Evolutionary conservation across 1,139 yeast genomes (phyloP).

Genomic region (Candida albicans): DNA sequence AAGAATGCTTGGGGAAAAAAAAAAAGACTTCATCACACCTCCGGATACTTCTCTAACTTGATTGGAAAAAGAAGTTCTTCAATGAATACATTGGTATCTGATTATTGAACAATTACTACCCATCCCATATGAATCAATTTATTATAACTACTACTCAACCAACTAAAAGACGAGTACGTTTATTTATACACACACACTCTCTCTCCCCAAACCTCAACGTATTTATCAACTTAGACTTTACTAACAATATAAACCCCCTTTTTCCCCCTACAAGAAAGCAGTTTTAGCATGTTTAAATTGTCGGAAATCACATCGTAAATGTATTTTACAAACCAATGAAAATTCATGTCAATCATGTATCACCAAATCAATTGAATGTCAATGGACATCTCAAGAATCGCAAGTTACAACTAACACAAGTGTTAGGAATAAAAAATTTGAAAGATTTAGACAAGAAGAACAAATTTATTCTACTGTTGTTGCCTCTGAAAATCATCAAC

Average conservation of each 20-base stretch:
- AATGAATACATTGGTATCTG: no score
- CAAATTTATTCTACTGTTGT: slow-evolving; percentile 7
- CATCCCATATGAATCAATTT: slow-evolving; percentile 5
- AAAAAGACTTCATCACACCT: no score
- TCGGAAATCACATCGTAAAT: slow-evolving; percentile 8
- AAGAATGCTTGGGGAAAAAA: no score
- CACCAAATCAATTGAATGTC: background rate
- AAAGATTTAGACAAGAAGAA: slow-evolving; percentile 6
- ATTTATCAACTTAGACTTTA: background rate
- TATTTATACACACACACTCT: no score
- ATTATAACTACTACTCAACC: slow-evolving; percentile 7
- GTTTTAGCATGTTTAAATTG: slow-evolving; percentile 8
- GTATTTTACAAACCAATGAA: background rate
- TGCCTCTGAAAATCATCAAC: background rate
- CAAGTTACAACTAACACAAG: no score
- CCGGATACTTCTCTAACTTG: no score
- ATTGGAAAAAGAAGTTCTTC: no score
- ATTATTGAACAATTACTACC: background rate
- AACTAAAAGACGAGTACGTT: slow-evolving; percentile 9
- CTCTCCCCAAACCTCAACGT: background rate
- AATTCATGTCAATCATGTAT: slow-evolving; percentile 3
- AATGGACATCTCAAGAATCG: slow-evolving; percentile 1
- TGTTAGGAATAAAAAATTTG: background rate
- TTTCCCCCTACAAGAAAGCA: slow-evolving; percentile 4
- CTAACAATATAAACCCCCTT: background rate